Evolutionary conservation across 495 filamentous ascomycete species (phyloP).

Genomic region (Penicillium bialowiezense): DNA sequence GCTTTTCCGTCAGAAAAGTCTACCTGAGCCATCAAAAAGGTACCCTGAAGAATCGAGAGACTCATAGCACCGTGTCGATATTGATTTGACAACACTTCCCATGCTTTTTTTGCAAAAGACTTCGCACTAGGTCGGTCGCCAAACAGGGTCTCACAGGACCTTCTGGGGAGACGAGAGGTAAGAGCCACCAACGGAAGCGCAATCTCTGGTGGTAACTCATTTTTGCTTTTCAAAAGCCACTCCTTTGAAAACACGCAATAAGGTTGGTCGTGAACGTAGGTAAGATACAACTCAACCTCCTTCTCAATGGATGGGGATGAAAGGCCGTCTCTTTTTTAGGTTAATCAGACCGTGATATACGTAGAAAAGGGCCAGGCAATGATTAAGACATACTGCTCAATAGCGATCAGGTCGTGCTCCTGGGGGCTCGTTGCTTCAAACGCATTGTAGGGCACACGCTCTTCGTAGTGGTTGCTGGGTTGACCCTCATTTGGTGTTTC

Average conservation of each 20-base stretch:
- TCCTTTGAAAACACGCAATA: conserved; percentile 23
- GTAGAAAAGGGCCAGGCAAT: too few relatives aligned
- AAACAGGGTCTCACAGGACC: conserved; percentile 5
- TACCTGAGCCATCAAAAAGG: conserved; percentile 26
- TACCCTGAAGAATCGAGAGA: conserved; percentile 27
- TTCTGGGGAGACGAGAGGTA: conserved; percentile 21
- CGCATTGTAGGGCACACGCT: background rate
- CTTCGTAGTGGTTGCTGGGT: background rate
- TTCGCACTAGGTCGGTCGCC: conserved; percentile 2
- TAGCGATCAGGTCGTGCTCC: background rate
- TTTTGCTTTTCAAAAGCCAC: conserved; percentile 19
- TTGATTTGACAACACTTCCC: conserved; percentile 19
- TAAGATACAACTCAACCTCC: conserved; percentile 23
- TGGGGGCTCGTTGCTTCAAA: background rate
- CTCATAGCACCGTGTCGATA: conserved; percentile 16
- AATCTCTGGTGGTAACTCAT: conserved; percentile 18
- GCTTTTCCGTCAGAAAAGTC: conserved; percentile 27
- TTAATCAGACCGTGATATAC: background rate
- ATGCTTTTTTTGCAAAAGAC: conserved; percentile 19
- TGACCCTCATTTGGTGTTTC: background rate
- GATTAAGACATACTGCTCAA: conserved; percentile 1
- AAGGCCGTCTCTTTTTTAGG: background rate
- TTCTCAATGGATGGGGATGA: conserved; percentile 12
- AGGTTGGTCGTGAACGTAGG: conserved; percentile 28
- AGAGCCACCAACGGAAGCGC: conserved; percentile 24